These are phyloP conservation scores for Calonectria crousiana DNA, from an alignment of 2,329 filamentous ascomycete species.

Conservation along the genomic window DNA sequence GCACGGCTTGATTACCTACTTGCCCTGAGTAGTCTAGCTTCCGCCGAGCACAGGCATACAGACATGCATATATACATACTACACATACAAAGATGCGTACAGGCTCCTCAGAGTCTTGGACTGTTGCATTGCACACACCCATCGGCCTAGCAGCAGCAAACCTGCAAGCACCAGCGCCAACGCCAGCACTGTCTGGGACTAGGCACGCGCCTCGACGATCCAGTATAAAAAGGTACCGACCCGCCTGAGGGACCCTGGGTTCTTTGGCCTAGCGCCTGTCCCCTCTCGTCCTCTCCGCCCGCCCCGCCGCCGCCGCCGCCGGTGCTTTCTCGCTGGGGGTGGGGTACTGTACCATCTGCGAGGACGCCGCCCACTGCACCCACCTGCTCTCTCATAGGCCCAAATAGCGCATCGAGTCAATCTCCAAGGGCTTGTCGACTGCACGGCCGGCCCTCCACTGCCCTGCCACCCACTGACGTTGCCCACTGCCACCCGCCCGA, in stretches of 20 bases:
- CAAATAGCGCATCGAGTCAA: constrained; percentile 10
- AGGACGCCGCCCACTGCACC: neutral
- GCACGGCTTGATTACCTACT: neutral
- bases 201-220: constrained; percentile 14
- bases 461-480: constrained; percentile 25
- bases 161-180: neutral
- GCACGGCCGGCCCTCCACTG: constrained; percentile 6
- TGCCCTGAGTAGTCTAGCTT: neutral
- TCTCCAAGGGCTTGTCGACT: constrained; percentile 9
- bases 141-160: neutral
- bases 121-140: constrained; percentile 8
- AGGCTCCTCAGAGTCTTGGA: neutral
- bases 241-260: constrained; percentile 6
- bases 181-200: constrained; percentile 10
- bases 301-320: constrained; percentile 19
- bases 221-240: constrained; percentile 19
- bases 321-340: constrained; percentile 17
- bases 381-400: neutral
- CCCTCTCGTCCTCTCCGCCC: constrained; percentile 15
- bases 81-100: neutral
- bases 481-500: constrained; percentile 42
- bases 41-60: neutral
- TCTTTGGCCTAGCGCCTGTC: constrained; percentile 17
- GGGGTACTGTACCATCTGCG: constrained; percentile 11
- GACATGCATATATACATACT: neutral